A percentile compares a stretch with the other conserved stretches of the same genome.
Evolutionary conservation across 441 rosid genomes (phyloP).

Genomic region (Bruguiera hainesii): DNA sequence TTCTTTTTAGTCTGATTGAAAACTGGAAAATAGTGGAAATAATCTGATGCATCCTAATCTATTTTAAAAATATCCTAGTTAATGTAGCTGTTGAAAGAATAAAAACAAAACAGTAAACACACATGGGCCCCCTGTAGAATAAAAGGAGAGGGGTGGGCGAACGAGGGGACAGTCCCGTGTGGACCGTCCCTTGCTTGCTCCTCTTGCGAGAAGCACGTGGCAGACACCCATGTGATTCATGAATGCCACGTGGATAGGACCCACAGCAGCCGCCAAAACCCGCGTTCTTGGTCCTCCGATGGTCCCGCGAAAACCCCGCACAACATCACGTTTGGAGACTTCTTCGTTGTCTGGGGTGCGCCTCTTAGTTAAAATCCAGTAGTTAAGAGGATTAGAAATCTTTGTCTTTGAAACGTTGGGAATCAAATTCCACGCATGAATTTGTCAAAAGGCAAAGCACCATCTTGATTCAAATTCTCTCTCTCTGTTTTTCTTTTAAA

Average conservation of each 20-base stretch:
- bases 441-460: too few relatives aligned
- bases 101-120: neutral
- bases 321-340: neutral
- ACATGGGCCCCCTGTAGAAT: slow-evolving; percentile 14
- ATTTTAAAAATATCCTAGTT: too few relatives aligned
- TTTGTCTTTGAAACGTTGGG: too few relatives aligned
- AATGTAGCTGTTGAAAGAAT: too few relatives aligned
- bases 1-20: too few relatives aligned
- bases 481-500: too few relatives aligned
- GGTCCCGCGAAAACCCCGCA: neutral
- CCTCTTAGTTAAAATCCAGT: too few relatives aligned
- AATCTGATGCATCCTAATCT: too few relatives aligned
- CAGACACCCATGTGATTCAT: slow-evolving; percentile 27
- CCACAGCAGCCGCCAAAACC: slow-evolving; percentile 15
- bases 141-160: neutral
- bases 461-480: too few relatives aligned
- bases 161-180: slow-evolving; percentile 30
- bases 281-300: slow-evolving; percentile 9
- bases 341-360: neutral
- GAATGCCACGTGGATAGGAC: slow-evolving; percentile 21
- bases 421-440: too few relatives aligned
- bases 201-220: slow-evolving; percentile 31
- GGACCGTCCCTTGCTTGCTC: slow-evolving; percentile 25
- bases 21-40: too few relatives aligned
- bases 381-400: neutral